Percentiles rank a stretch among this genome's conserved stretches.
Conservation (phyloP, 176 grass and related monocot genomes). For the Musa troglodytarum region DNA sequence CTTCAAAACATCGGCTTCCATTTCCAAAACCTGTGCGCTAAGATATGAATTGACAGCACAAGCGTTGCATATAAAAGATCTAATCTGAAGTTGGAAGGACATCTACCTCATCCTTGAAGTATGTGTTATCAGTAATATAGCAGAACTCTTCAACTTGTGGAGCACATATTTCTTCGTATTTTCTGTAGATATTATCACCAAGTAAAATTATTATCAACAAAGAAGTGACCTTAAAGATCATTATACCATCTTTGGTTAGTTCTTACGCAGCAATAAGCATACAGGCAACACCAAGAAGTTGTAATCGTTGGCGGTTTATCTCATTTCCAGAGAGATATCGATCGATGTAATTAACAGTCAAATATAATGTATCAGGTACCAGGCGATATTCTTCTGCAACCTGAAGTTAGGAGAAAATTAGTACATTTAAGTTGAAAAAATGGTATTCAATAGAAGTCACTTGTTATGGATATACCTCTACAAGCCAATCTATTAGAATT, state of each 20-base stretch:
- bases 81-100: not conserved
- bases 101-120: slow-evolving; percentile 89
- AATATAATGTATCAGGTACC: slow-evolving; percentile 80
- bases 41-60: not conserved
- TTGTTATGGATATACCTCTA: slow-evolving; percentile 44
- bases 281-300: slow-evolving; percentile 95
- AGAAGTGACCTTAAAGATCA: not conserved
- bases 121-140: slow-evolving; percentile 98
- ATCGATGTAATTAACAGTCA: slow-evolving; percentile 93
- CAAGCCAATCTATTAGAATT: slow-evolving; percentile 91
- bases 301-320: slow-evolving; percentile 81
- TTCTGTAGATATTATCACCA: slow-evolving; percentile 37
- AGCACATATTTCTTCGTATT: slow-evolving; percentile 98
- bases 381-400: slow-evolving; percentile 83
- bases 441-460: not conserved
- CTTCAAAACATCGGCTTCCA: slow-evolving; percentile 82
- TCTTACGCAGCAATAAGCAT: slow-evolving; percentile 98
- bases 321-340: slow-evolving; percentile 89
- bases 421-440: slow-evolving; percentile 1
- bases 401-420: slow-evolving; percentile 25
- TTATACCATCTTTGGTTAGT: slow-evolving; percentile 10
- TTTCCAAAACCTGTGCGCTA: slow-evolving; percentile 57
- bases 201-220: slow-evolving; percentile 3
- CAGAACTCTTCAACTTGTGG: slow-evolving; percentile 99
- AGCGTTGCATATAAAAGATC: not conserved